Evolutionary conservation across 768 basidiomycete species (phyloP), one percentile per base, ranked within the genome.

Genomic region (Lactifluus rugatus): DNA sequence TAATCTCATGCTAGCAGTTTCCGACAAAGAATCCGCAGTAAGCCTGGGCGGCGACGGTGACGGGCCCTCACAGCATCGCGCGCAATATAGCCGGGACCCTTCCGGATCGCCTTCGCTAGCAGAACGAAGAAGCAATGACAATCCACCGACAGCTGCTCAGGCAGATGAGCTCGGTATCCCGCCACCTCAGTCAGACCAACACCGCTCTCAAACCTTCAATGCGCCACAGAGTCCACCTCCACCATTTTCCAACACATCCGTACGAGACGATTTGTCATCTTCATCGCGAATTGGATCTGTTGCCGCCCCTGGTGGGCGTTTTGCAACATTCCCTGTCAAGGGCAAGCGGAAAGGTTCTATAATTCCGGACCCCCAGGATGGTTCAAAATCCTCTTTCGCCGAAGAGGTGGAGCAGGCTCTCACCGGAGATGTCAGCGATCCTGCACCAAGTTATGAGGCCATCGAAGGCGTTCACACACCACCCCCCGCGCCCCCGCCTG

Each of bases 241-340:
- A 16, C 19, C 41, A 16, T 1, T 34, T 37, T 16, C 21, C n/a
- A 56, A 9, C 26, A 19, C 14, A 16, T 3, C 17, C 17, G 23
- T 21, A 16, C 23, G 44, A 31, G 54, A 52, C 23, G 36, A 48
- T 39, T 17, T 42, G 6, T 6, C 45, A 34, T 14, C 48, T 17
- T 17, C 9, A 5, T 26, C 54, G 19, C 60, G 14, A 41, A 56
- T 31, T 45, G 58, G 16, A 21, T 23, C 45, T 1, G 3, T 50
- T 2, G 53, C 54, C n/a, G 52, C 64, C 2, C 63, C 64, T 10
- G 78, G 77, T 1, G 78, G 78, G 0, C 76, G 81, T 16, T 88
- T 86, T 64, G 82, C 83, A 25, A 89, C 87, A 1, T 81, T 87
- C 70, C 86, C 85, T 0, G 76, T 78, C 17, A 76, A 80, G 58